These are phyloP conservation scores for Coniochaeta ligniaria DNA, from an alignment of 2,329 filamentous ascomycete genomes.

Conservation along the genomic window DNA sequence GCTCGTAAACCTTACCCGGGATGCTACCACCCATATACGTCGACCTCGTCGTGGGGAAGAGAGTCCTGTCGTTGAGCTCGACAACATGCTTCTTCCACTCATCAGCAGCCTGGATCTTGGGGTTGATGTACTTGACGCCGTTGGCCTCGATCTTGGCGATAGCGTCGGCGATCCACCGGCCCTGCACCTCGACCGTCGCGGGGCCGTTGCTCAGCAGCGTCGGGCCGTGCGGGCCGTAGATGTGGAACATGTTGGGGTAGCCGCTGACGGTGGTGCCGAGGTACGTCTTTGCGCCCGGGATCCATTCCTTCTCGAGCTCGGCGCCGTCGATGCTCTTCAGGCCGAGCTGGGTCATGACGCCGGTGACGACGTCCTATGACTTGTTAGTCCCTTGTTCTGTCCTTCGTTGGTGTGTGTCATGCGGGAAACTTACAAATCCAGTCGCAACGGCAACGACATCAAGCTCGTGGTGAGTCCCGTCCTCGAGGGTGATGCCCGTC, in stretches of 20 bases:
- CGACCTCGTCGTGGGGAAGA: not conserved
- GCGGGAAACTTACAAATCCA: slow-evolving; percentile 18
- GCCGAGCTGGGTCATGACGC: slow-evolving; percentile 22
- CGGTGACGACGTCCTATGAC: slow-evolving; percentile 19
- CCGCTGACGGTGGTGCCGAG: slow-evolving; percentile 9
- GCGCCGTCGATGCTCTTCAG: slow-evolving; percentile 15
- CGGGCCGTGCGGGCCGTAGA: not conserved
- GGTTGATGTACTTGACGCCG: not conserved
- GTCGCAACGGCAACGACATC: slow-evolving; percentile 25
- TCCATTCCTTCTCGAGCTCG: slow-evolving; percentile 6
- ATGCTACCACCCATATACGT: not conserved
- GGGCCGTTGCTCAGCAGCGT: not conserved
- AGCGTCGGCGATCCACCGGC: not conserved
- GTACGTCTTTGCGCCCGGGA: slow-evolving; percentile 6
- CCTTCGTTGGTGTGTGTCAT: too few species aligned
- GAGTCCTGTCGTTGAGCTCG: not conserved
- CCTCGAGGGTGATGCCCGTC: slow-evolving; percentile 27
- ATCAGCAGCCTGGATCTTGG: not conserved
- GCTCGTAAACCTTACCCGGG: not conserved
- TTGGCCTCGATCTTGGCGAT: not conserved
- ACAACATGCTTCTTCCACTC: not conserved
- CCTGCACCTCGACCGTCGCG: not conserved
- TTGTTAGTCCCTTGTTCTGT: too few species aligned
- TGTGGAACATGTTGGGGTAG: slow-evolving; percentile 35
- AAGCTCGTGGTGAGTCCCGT: slow-evolving; percentile 26